Evolutionary conservation across 345 rosid species (phyloP).

Genomic region (Eucalyptus sp.): DNA sequence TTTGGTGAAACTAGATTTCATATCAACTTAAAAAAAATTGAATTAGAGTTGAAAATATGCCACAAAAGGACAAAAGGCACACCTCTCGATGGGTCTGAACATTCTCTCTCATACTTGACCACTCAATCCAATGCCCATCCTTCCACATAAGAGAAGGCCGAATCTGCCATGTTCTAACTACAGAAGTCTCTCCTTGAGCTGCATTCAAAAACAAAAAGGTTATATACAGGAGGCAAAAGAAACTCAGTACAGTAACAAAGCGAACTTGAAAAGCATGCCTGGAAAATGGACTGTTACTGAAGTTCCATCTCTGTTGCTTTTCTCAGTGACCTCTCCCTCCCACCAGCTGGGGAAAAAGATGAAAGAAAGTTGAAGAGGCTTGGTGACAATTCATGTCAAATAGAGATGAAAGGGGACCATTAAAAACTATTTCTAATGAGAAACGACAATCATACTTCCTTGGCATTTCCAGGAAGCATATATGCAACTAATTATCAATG

Average conservation of each 20-base stretch:
- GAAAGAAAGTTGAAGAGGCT: neutral
- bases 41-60: neutral
- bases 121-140: conserved; percentile 84
- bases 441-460: neutral
- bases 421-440: neutral
- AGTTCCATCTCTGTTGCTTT: conserved; percentile 71
- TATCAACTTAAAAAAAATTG: neutral
- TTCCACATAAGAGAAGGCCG: conserved; percentile 84
- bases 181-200: conserved; percentile 60
- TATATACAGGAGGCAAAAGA: neutral
- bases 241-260: neutral
- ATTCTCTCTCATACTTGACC: conserved; percentile 36
- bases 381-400: neutral
- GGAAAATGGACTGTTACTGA: conserved; percentile 63
- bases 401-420: neutral
- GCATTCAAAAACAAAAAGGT: conserved; percentile 2
- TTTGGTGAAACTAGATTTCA: neutral
- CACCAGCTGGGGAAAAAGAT: conserved; percentile 54
- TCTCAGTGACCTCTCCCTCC: conserved; percentile 86
- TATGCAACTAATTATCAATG: neutral
- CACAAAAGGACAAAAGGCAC: neutral
- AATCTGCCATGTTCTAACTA: conserved; percentile 68
- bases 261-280: conserved; percentile 19
- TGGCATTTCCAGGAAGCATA: neutral
- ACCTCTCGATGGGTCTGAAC: conserved; percentile 44